Base-by-base conservation (phyloP, 2,329 filamentous ascomycete genomes). In the Scedosporium aurantiacum region DNA sequence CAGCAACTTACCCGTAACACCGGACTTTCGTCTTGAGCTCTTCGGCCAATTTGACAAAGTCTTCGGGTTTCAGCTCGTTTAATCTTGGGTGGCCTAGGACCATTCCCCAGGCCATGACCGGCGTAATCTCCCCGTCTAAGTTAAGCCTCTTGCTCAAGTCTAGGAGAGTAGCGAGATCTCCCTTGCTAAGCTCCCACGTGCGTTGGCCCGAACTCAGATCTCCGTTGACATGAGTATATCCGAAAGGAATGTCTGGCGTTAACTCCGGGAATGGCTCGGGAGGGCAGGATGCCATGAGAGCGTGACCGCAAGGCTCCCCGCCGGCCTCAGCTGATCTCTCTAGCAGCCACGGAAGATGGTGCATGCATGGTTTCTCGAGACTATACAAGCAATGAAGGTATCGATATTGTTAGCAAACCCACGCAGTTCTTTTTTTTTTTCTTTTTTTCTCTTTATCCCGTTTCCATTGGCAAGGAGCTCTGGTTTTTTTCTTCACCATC, bases 21-120 rank as follows among this genome's bases (percentile, higher is more conserved):
- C 91, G 83, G 63, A 96, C 86, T 75, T 96, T 97, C 62, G 82
- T 81, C 67, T 83, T 78, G 62, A 97, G 79, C 62, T 91, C 89
- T 58, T 86, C 85, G 58, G 88, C 85, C 66, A 97, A 79, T 64
- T 78, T 81, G 67, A 82, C 79, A 66, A 96, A 84, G 69, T 97
- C 91, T 45, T 83, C 80, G 59, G 76, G 73, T 16, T 78, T 83
- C 65, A 97, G 75, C 66, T 88, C 84, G 4, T 71, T 70, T 65
- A 92, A 85, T 64, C 87, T 79, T 43, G 88, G 83, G 72, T 94
- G 87, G 55, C 79, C 81, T 64, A 91, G 77, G 58, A 97, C 81
- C 75, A 90, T 88, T 58, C 90, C 88, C 85, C 94, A 93, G 0
- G 92, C 92, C 90, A 96, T 96, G 66, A 97, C 89, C 0, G 94